Evolutionary conservation across 441 rosid genomes (phyloP), one percentile per base, ranked within the genome.

Genomic region (Syzygium syzygioides): DNA sequence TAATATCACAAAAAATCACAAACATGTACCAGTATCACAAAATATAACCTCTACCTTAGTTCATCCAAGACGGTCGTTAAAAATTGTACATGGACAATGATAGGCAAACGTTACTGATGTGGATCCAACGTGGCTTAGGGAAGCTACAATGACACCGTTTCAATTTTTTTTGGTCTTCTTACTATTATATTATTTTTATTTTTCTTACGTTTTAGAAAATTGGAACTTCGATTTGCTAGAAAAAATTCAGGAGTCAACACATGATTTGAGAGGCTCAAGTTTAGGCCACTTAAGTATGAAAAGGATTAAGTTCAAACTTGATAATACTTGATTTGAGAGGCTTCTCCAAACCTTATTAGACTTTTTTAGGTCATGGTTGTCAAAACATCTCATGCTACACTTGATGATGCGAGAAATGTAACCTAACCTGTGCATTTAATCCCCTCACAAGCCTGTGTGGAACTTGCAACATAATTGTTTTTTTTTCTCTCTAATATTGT

Each of bases 281-380:
- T 37, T 37, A 37, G 37, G 37, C 37, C 37, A 37, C 37, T 37
- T 37, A 37, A 37, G 37, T 37, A 37, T 37, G 37, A 37, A 37
- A 37, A 37, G 37, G 37, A 37, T 4, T 37, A 37, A 14, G 9
- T 19, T 14, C 10, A n/a, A 32, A 62, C 34, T 62, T 62, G 2
- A 10, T 62, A n/a, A n/a, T 62, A n/a, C 3, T 60, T 60, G 14
- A 59, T 59, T 59, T 59, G 64, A 25, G 14, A 59, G 64, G 28
- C 20, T 56, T 59, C n/a, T 57, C 14, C 25, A 57, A 11, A 57
- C 7, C 25, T 57, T 25, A 11, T 25, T 11, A 4, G 11, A 59
- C 64, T 57, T 14, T 62, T 62, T 14, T 14, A 0, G 3, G 0
- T 62, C 6, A 8, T 7, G 8, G 6, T 26, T 10, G 3, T 59